These are phyloP conservation scores for Aulographum hederae DNA, from an alignment of 2,329 filamentous ascomycete genomes.

Conservation along the genomic window DNA sequence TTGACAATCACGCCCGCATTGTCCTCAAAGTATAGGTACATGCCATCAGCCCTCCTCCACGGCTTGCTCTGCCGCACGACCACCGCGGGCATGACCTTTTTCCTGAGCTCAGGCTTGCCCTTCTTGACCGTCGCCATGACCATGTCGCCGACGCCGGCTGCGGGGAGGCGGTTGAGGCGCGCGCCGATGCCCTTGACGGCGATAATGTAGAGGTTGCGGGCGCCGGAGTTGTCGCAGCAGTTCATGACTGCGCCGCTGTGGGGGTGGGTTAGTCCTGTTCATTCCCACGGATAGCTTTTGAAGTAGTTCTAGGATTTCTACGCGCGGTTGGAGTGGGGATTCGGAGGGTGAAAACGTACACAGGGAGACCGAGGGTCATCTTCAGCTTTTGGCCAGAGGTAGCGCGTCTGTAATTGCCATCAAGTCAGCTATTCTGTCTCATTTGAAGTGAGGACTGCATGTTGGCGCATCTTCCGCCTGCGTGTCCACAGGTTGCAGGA, in stretches of 20 bases:
- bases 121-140: constrained; percentile 99
- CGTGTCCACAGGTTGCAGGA: too few species aligned
- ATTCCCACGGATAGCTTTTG: not conserved
- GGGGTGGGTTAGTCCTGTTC: too few species aligned
- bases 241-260: constrained; percentile 96
- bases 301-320: not conserved
- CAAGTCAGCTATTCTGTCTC: too few species aligned
- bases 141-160: constrained; percentile 98
- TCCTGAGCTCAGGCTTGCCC: constrained; percentile 99
- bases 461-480: too few species aligned
- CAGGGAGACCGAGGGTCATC: constrained; percentile 99
- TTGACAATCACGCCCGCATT: constrained; percentile 99
- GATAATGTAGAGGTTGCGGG: constrained; percentile 99
- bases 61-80: constrained; percentile 98
- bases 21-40: constrained; percentile 99
- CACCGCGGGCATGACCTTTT: constrained; percentile 99
- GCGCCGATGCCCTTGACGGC: constrained; percentile 97
- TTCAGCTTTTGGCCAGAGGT: constrained; percentile 99
- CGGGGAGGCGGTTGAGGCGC: constrained; percentile 90
- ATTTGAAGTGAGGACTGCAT: too few species aligned
- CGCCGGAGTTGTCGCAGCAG: constrained; percentile 98
- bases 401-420: too few species aligned
- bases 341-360: constrained; percentile 47
- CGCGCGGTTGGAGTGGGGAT: not conserved
- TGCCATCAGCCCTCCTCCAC: constrained; percentile 95